Conservation (phyloP, 2,329 filamentous ascomycete species). For the Pseudonectria foliicola region DNA sequence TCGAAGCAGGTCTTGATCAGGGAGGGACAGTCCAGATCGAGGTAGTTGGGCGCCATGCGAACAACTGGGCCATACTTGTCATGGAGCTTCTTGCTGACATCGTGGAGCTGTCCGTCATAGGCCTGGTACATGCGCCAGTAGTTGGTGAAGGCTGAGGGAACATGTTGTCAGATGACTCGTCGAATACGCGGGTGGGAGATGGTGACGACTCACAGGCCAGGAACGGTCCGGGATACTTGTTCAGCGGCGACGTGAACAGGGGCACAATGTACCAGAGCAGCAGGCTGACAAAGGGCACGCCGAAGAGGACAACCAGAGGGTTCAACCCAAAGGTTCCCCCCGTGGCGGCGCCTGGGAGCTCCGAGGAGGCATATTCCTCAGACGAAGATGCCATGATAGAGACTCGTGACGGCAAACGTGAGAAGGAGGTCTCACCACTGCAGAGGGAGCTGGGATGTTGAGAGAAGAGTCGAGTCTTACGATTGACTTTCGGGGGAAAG, state of each 20-base stretch:
- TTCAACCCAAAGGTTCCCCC: neutral
- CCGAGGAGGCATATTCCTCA: no score
- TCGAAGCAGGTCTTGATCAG: constrained; percentile 23
- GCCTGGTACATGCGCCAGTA: constrained; percentile 21
- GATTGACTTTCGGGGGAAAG: no score
- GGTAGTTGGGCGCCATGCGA: constrained; percentile 22
- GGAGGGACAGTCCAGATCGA: constrained; percentile 20
- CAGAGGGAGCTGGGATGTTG: no score
- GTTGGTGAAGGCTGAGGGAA: constrained; percentile 18
- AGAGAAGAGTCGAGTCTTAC: no score
- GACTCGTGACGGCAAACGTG: no score
- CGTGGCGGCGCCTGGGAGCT: no score
- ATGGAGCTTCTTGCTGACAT: constrained; percentile 19
- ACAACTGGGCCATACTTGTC: constrained; percentile 25
- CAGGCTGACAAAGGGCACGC: constrained; percentile 11
- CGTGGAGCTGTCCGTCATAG: constrained; percentile 12
- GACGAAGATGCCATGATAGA: no score
- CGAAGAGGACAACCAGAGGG: constrained; percentile 2
- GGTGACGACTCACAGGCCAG: constrained; percentile 11
- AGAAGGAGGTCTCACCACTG: no score
- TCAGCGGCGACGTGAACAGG: constrained; percentile 10
- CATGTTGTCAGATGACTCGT: no score
- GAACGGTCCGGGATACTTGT: constrained; percentile 10
- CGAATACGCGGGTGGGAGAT: no score
- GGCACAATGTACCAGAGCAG: constrained; percentile 9